Evolutionary conservation across 495 filamentous ascomycete genomes (phyloP), one percentile per base, ranked within the genome.

Genomic region (Podospora sp.): DNA sequence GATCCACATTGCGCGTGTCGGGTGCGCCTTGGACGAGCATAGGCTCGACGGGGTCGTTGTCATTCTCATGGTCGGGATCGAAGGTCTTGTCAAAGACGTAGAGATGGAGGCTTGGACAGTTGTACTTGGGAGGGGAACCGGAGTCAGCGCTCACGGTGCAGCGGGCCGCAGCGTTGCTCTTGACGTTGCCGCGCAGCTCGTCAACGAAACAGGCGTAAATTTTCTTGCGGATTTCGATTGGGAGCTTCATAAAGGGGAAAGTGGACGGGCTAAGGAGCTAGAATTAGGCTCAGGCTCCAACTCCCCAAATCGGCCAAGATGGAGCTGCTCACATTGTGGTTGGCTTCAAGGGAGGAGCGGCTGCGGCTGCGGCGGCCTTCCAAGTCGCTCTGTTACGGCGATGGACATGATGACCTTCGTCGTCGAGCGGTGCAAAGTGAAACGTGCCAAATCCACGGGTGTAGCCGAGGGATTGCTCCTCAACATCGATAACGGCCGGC

Each of bases 371-470:
- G 16, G 40, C 40, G 16, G 40, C 40, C 16, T 46, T 46, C 40
- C 11, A 46, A 46, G 40, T 46, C 2, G 40, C 12, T 18, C 16
- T 24, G 2, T 27, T 25, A 14, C 18, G 8, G 4, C 53, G 55
- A 12, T 33, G 61, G 1, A 29, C 18, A 21, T 53, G 12, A 2
- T 33, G 14, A 40, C 12, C 49, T 26, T 33, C 49, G 25, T 63
- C 61, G 22, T 53, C 46, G 1, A 53, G n/a, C 1, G 68, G 68
- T 20, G 35, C 52, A 49, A 69, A 69, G 49, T 66, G 49, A 36
- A 69, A 69, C 14, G 68, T 58, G 14, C 63, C 68, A 36, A 69
- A 69, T 26, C 64, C 68, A 21, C 53, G 64, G 40, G 59, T 69
- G 36, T 29, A 63, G 50, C 65, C 26, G 52, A 35, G 16, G 18